Conservation (phyloP, 495 filamentous ascomycete genomes). For the Delitschia confertaspora region DNA sequence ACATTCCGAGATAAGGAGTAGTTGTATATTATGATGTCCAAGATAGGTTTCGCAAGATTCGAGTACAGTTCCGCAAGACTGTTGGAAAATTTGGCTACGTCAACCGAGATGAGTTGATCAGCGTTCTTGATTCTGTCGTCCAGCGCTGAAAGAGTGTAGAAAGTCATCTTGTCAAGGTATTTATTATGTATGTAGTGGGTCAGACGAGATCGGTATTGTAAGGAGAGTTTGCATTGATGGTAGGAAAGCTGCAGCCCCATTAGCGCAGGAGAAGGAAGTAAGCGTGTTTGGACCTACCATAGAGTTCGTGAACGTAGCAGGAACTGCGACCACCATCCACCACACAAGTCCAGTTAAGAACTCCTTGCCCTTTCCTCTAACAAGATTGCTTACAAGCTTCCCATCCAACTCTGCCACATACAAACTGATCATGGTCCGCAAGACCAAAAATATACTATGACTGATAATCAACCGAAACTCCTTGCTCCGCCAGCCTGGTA, state of each 20-base stretch:
- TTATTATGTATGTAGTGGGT: constrained; percentile 88
- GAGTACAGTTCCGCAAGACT: constrained; percentile 91
- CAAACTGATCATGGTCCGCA: constrained; percentile 82
- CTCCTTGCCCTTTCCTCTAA: constrained; percentile 82
- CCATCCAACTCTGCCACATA: constrained; percentile 97
- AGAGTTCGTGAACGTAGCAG: constrained; percentile 96
- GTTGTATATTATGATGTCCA: constrained; percentile 96
- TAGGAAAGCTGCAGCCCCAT: constrained; percentile 65
- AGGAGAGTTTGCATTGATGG: constrained; percentile 87
- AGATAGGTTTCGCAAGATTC: constrained; percentile 88
- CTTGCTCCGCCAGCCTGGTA: constrained; percentile 82
- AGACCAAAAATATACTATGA: constrained; percentile 72
- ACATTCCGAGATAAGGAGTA: constrained; percentile 86
- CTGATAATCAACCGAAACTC: constrained; percentile 77
- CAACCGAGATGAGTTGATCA: constrained; percentile 93
- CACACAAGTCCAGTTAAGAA: constrained; percentile 84
- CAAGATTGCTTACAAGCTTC: constrained; percentile 77
- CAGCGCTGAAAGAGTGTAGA: constrained; percentile 89
- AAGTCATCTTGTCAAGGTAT: constrained; percentile 93
- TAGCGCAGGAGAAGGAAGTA: no score
- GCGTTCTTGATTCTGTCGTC: constrained; percentile 98
- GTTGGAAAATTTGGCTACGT: constrained; percentile 92
- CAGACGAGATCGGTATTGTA: constrained; percentile 84
- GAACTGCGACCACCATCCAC: constrained; percentile 99
- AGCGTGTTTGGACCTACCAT: constrained; percentile 82